Base-by-base conservation (phyloP, 2,329 filamentous ascomycete genomes). In the Penicillium concentricum region DNA sequence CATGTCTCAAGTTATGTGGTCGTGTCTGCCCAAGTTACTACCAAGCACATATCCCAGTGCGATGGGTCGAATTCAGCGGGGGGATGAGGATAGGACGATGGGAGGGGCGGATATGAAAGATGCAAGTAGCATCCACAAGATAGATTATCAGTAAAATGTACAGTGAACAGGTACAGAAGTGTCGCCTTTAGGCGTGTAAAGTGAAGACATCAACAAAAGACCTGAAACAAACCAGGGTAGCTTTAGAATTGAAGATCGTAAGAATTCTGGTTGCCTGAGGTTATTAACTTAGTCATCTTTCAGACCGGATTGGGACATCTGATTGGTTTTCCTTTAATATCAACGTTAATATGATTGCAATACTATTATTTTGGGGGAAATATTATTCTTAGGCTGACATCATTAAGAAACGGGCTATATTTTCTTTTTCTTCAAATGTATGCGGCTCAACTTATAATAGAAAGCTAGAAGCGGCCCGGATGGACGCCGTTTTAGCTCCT, bases 1-100 rank as follows among this genome's bases (percentile, higher is more conserved):
- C 71, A 73, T 73, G 57, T 64, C 67, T 61, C 59, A 24, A 22
- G 15, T 44, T 57, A 37, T 43, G 46, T 28, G 30, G 35, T 35
- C 3, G 8, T 32, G 8, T 37, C 6, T 7, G 43, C 38, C 38
- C 16, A 28, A 8, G 12, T 35, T 48, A 56, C 46, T 48, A 62
- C 68, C 69, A 70, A 71, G 59, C 18, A 59, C 59, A 34, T 32
- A 35, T 46, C 22, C 44, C 13, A 15, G 13, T 6, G 34, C 8
- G 46, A 39, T 53, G 15, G 41, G 30, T 39, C 50, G 30, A 48
- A 32, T 48, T 49, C 44, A 49, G 43, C 42, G 24, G 32, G 16
- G n/a, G 45, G 37, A 22, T 24, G 45, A 56, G 47, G 55, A 51
- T 60, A 39, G 45, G 49, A 53, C 49, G 43, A 53, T 51, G 43